These are phyloP conservation scores for Anethum foeniculum DNA, from an alignment of 140 eudicot species.

Conservation along the genomic window DNA sequence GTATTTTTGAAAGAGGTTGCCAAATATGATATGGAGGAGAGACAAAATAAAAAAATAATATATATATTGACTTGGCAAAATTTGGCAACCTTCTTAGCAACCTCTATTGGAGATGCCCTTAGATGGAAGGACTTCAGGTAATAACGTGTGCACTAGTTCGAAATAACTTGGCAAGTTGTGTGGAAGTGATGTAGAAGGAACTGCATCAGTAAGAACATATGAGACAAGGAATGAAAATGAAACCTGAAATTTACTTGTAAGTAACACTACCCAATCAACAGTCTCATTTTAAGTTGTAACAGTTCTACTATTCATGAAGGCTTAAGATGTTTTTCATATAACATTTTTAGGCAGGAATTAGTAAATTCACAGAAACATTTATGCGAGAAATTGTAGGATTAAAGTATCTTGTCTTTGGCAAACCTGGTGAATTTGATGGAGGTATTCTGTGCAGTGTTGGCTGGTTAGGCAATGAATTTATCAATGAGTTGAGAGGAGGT, in stretches of 20 bases:
- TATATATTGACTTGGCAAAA: no score
- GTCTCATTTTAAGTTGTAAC: no score
- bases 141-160: constrained; percentile 28
- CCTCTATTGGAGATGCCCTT: no score
- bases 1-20: no score
- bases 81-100: no score
- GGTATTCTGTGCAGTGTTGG: constrained; percentile 15
- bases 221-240: background rate
- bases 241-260: background rate
- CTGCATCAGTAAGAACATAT: background rate
- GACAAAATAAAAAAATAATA: no score
- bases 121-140: constrained; percentile 35
- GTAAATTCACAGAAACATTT: background rate
- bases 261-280: no score
- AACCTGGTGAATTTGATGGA: constrained; percentile 30
- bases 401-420: background rate
- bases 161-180: constrained; percentile 27
- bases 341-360: background rate
- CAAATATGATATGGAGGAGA: no score
- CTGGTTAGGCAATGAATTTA: constrained; percentile 27
- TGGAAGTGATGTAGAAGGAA: constrained; percentile 31
- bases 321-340: no score
- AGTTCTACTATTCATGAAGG: no score
- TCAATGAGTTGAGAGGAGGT: constrained; percentile 31
- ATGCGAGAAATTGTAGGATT: background rate